Conservation (phyloP, 2,329 filamentous ascomycete genomes). For the Karstenula rhodostoma region DNA sequence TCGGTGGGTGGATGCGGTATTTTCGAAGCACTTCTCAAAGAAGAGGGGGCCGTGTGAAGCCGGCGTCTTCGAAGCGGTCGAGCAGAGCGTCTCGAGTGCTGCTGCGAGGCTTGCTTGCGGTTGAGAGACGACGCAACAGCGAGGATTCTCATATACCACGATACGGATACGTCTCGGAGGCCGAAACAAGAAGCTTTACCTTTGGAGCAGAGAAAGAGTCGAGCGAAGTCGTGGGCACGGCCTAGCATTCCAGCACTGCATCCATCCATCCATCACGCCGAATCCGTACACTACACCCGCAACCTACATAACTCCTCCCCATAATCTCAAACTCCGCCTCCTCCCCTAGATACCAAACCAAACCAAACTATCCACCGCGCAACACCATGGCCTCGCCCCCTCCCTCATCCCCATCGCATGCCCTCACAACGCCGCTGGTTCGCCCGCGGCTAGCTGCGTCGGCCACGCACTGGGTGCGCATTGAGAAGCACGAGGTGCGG, state of each 20-base stretch:
- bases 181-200: background rate
- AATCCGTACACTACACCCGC: background rate
- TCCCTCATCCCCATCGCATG: too few relatives aligned
- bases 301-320: background rate
- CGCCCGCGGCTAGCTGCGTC: background rate
- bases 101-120: background rate
- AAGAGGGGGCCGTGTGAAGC: background rate
- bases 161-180: background rate
- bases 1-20: background rate
- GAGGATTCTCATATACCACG: too few relatives aligned
- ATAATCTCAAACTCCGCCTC: background rate
- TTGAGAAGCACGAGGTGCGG: conserved; percentile 18
- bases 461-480: conserved; percentile 13
- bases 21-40: background rate
- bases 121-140: background rate
- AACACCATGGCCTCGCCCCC: background rate
- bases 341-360: background rate
- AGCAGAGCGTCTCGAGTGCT: background rate
- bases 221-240: too few relatives aligned
- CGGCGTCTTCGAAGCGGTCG: background rate
- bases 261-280: too few relatives aligned
- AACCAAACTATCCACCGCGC: background rate
- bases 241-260: background rate
- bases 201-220: background rate
- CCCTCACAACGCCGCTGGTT: too few relatives aligned